Evolutionary conservation across 805 yeast genomes (phyloP), one percentile per base, ranked within the genome.

Genomic region (Starmerella scarabaei): DNA sequence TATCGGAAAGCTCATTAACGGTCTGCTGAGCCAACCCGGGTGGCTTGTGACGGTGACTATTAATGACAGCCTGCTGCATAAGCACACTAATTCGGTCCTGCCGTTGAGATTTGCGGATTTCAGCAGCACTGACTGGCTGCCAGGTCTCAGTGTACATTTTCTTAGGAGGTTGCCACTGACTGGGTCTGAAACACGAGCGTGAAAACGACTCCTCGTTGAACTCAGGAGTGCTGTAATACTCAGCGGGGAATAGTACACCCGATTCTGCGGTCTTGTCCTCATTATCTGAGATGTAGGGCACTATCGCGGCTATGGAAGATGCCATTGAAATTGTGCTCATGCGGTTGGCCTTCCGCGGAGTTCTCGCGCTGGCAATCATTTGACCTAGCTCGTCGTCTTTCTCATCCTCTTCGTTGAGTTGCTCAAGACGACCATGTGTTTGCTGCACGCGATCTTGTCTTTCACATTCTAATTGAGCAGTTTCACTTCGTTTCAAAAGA

Each of bases 241-340:
- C 26, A 7, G 26, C 26, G 26, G 26, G 26, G 26, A 23, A 23
- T n/a, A n/a, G n/a, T n/a, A n/a, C n/a, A 7, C 9, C 9, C 26
- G 26, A 23, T 11, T 7, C 11, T 11, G 11, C 26, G 9, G 26
- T 7, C 9, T 23, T 11, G 9, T 7, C 9, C 11, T 32, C 27
- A 11, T 32, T 26, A 20, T 21, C 17, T 18, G 20, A 12, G 12
- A 48, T 41, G 7, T 36, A 37, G 11, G 53, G 53, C 0, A 46
- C 48, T 16, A 50, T 18, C 1, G 43, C 45, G 3, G 44, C 43
- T 11, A 50, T 36, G 1, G 53, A 48, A 2, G 53, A 50, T 5
- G 52, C 53, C 21, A 48, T 31, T 5, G 49, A 43, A 21, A 43
- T 7, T 4, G 43, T 18, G 31, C 53, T 50, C 31, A 48, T 12